A percentile compares a stretch with the other conserved stretches of the same genome.
Evolutionary conservation across 1,284 basidiomycete species (phyloP).

Genomic region (Peniophora sp.): DNA sequence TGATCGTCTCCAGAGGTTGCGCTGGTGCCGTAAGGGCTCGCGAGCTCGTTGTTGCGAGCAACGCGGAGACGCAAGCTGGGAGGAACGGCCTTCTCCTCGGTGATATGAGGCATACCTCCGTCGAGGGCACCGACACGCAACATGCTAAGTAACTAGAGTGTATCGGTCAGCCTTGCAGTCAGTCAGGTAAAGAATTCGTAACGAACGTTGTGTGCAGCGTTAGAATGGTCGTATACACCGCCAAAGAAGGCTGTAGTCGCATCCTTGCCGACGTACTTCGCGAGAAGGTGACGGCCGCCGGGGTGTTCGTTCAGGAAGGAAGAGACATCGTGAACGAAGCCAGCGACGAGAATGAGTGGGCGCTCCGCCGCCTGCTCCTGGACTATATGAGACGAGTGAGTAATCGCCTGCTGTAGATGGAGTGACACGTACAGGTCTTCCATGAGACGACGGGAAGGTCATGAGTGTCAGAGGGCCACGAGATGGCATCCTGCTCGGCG

Average conservation of each 20-base stretch:
- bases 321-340: conserved; percentile 87
- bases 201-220: conserved; percentile 80
- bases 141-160: conserved; percentile 65
- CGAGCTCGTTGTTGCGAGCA: conserved; percentile 52
- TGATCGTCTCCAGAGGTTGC: conserved; percentile 18
- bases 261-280: conserved; percentile 68
- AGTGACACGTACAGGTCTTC: conserved; percentile 63
- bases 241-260: conserved; percentile 92
- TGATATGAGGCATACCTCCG: conserved; percentile 50
- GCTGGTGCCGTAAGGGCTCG: conserved; percentile 35
- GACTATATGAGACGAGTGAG: conserved; percentile 31
- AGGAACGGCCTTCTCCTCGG: conserved; percentile 28
- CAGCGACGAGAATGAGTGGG: conserved; percentile 75
- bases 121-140: conserved; percentile 84
- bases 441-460: conserved; percentile 79
- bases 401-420: conserved; percentile 6
- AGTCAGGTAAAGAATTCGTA: neutral
- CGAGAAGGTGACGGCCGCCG: conserved; percentile 66
- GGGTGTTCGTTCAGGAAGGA: conserved; percentile 89
- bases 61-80: conserved; percentile 28
- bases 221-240: conserved; percentile 90
- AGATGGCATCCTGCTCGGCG: conserved; percentile 59
- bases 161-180: conserved; percentile 12
- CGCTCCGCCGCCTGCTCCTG: conserved; percentile 71
- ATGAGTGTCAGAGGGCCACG: conserved; percentile 74